Conservation (phyloP, 495 filamentous ascomycete species). For the Elasticomyces elasticus region DNA sequence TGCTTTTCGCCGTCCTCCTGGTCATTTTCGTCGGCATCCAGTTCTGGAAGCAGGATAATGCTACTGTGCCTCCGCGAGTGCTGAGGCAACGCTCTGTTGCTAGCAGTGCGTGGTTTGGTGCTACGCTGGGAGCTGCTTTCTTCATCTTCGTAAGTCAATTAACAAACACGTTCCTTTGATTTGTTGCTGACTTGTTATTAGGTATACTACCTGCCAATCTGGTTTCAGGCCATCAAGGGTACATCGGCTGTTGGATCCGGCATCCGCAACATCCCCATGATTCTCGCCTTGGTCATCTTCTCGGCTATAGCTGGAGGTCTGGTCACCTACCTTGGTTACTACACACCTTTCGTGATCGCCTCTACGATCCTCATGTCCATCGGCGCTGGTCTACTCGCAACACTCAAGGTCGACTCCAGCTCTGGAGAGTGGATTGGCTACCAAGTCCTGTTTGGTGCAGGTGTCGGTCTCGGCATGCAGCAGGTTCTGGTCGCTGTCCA, state of each 20-base stretch:
- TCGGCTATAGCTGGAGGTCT: constrained; percentile 40
- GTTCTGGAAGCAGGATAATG: constrained; percentile 32
- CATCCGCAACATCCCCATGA: constrained; percentile 49
- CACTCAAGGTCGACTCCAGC: constrained; percentile 42
- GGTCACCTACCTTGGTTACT: constrained; percentile 55
- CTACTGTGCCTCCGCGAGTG: constrained; percentile 33
- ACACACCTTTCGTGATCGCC: constrained; percentile 49
- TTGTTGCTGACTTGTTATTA: not conserved
- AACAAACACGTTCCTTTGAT: constrained; percentile 8
- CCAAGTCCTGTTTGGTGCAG: constrained; percentile 60
- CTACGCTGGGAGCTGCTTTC: constrained; percentile 28
- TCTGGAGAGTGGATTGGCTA: constrained; percentile 56
- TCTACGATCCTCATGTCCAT: constrained; percentile 45
- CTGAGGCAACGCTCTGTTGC: constrained; percentile 31
- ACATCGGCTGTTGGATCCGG: constrained; percentile 48
- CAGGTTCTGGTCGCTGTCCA: constrained; percentile 19
- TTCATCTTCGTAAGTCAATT: constrained; percentile 22
- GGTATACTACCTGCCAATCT: constrained; percentile 58
- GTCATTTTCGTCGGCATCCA: constrained; percentile 41
- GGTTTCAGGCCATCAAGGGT: constrained; percentile 66
- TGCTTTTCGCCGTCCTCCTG: constrained; percentile 38
- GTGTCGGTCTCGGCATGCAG: constrained; percentile 42
- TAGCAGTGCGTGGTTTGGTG: constrained; percentile 24
- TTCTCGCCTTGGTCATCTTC: constrained; percentile 38
- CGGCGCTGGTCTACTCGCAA: constrained; percentile 55